Evolutionary conservation across 805 yeast species (phyloP).

Genomic region (Lipomyces orientalis): DNA sequence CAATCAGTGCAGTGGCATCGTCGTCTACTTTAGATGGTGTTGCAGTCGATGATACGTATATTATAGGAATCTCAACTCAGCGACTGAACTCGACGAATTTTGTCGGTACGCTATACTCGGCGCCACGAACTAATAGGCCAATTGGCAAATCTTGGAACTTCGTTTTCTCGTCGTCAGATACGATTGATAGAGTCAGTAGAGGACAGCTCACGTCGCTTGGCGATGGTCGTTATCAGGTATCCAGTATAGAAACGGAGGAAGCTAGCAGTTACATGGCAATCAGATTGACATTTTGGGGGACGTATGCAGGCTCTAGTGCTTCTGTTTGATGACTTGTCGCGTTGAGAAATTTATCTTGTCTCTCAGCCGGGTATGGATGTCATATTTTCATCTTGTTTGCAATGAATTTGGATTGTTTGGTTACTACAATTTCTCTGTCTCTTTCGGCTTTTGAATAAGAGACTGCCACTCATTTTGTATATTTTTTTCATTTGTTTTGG

Average conservation of each 20-base stretch:
- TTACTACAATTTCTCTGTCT: not conserved
- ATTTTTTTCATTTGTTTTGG: not conserved
- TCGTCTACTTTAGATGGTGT: not conserved
- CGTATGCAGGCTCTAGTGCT: constrained; percentile 9
- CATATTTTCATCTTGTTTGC: not conserved
- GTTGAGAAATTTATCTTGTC: not conserved
- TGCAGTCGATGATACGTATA: not conserved
- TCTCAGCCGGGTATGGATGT: not conserved
- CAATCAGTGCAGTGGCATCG: not conserved
- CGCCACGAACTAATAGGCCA: constrained; percentile 31
- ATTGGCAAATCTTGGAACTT: constrained; percentile 31
- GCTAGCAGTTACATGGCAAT: constrained; percentile 33
- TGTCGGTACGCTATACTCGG: constrained; percentile 29
- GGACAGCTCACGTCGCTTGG: constrained; percentile 19
- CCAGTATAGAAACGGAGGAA: constrained; percentile 28
- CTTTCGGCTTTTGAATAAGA: not conserved
- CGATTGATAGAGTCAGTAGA: constrained; percentile 22
- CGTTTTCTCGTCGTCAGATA: constrained; percentile 18
- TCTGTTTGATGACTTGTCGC: not conserved
- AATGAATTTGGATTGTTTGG: not conserved
- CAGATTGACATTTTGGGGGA: constrained; percentile 25
- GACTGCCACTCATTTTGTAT: not conserved
- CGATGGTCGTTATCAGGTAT: constrained; percentile 17
- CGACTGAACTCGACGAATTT: constrained; percentile 21
- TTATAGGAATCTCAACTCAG: constrained; percentile 23